A percentile compares a stretch with the other conserved stretches of the same genome.
phyloP scores from a whole-genome alignment of 176 grass and related monocot species.

The Cymbopogon citratus region DNA sequence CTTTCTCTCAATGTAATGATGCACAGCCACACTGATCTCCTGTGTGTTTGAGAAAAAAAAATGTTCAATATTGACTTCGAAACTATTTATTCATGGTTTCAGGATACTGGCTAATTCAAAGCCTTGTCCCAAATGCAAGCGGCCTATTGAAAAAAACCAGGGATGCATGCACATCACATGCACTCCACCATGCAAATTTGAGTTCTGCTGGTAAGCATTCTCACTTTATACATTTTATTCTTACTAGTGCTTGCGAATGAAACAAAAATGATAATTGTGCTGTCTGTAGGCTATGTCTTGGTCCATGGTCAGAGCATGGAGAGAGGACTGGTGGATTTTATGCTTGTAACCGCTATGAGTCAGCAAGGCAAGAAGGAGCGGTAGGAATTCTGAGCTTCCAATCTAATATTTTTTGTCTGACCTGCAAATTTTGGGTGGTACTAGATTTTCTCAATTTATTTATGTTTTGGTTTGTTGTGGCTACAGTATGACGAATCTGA shows the following conservation, averaged over 20 bases:
- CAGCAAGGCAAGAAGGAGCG: constrained; percentile 99
- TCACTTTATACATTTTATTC: constrained; percentile 13
- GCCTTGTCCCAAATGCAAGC: constrained; percentile 98
- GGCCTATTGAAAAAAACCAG: constrained; percentile 98
- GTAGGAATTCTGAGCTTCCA: constrained; percentile 52
- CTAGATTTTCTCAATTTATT: not conserved
- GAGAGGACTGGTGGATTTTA: constrained; percentile 99
- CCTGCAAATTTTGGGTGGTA: not conserved
- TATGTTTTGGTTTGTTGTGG: constrained; percentile 18
- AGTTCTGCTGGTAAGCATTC: constrained; percentile 93
- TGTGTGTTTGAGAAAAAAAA: not conserved
- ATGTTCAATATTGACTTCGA: not conserved
- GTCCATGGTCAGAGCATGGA: constrained; percentile 94
- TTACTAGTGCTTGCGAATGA: constrained; percentile 17
- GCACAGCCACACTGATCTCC: not conserved
- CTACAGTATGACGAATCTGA: constrained; percentile 98
- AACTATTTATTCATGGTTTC: constrained; percentile 33
- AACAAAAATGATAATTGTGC: not conserved
- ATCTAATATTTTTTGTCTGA: constrained; percentile 9
- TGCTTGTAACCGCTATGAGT: constrained; percentile 97
- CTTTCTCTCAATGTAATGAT: not conserved
- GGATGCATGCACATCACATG: constrained; percentile 99
- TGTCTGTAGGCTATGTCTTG: constrained; percentile 84
- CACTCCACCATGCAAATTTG: constrained; percentile 99
- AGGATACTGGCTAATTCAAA: constrained; percentile 99